phyloP scores from a whole-genome alignment of 1,284 basidiomycete species.

The Melampsora occidentalis region DNA sequence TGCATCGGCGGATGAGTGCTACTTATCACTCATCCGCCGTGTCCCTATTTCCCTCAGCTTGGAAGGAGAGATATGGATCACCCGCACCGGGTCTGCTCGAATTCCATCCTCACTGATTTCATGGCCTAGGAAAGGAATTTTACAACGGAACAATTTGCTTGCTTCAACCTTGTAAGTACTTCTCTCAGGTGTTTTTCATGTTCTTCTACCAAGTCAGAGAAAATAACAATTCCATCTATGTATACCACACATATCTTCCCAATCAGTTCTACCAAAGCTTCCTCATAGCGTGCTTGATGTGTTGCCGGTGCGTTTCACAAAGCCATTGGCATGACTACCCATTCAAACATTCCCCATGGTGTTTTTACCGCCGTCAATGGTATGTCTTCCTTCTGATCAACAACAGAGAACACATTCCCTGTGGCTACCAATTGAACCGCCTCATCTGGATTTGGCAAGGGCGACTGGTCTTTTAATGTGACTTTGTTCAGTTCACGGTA shows the following conservation, averaged over 20 bases:
- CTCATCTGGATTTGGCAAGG: conserved; percentile 43
- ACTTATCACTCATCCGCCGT: no score
- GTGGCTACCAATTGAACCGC: conserved; percentile 3
- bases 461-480: conserved; percentile 44
- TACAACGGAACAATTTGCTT: background rate
- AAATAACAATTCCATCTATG: background rate
- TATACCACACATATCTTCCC: background rate
- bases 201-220: background rate
- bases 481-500: conserved; percentile 33
- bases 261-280: background rate
- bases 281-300: background rate
- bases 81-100: background rate
- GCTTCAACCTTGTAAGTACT: background rate
- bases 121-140: background rate
- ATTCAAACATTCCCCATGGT: background rate
- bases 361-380: conserved; percentile 13
- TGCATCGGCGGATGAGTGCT: no score
- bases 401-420: conserved; percentile 52
- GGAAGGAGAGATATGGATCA: no score
- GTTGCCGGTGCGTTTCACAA: background rate
- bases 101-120: background rate
- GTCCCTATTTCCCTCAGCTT: no score
- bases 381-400: conserved; percentile 57
- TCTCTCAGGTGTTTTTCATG: background rate
- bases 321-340: conserved; percentile 7